Base-by-base conservation (phyloP, 768 basidiomycete species). In the Trametes elegans region DNA sequence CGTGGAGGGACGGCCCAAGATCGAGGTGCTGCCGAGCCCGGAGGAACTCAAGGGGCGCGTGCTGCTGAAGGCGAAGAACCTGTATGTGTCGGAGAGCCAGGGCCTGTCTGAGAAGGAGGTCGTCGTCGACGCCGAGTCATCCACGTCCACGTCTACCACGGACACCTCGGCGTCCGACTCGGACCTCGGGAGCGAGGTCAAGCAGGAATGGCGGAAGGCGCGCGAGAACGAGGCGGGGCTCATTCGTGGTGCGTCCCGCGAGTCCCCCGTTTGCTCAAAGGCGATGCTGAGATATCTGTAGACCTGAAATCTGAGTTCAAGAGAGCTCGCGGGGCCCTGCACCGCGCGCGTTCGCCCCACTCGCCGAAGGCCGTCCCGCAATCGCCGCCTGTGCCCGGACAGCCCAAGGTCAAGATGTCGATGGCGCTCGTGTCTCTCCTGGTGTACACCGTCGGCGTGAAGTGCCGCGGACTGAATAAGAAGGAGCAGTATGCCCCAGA, bases 371-470 rank as follows among this genome's bases (percentile, higher is more conserved):
- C 32, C 49, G 27, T 40, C 46, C 21, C 38, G 38, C 50, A 48
- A 47, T 35, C 42, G 7, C 51, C 55, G 1, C 42, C 53, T 6
- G 27, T 52, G 4, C 16, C 43, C 14, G 51, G 27, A 1, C 44
- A 49, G 14, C 63, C 62, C 9, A 88, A 85, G 64, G 71, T 72
- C 21, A 84, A 82, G 63, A 93, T 93, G 84, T 94, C 94, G 0
- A 67, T 80, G 23, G 77, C 79, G 2, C 79, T 98, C 2, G 82
- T 83, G 1, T 74, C 80, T 2, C 78, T 98, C 10, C 79, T 98
- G 18, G 88, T 98, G 24, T 98, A 98, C 70, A 98, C 96, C 5
- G 84, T 96, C 49, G 96, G 96, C 5, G 92, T 98, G 57, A 96
- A 96, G 70, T 97, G 90, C 62, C 87, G 85, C 40, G 94, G 95